Conservation (phyloP, 164 flowering plant species). For the Sextonia rubra region DNA sequence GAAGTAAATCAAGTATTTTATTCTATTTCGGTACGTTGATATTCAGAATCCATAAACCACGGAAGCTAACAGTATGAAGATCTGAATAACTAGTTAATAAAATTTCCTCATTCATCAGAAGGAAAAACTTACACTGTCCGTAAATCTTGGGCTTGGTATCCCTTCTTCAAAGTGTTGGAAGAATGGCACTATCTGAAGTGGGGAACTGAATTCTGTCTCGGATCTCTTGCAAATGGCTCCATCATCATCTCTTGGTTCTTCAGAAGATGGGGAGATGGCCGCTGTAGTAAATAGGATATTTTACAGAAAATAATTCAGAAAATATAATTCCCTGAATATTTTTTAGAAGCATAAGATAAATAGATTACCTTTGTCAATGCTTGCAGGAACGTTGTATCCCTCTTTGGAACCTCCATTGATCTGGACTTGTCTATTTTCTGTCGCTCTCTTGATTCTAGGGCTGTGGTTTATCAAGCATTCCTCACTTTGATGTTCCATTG, state of each 20-base stretch:
- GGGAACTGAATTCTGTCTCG: slow-evolving; percentile 64
- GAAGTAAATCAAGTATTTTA: background rate
- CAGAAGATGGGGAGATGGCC: slow-evolving; percentile 27
- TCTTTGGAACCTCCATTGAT: slow-evolving; percentile 13
- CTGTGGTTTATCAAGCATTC: slow-evolving; percentile 30
- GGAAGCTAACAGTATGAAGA: slow-evolving; percentile 1
- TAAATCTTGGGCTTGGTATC: slow-evolving; percentile 86
- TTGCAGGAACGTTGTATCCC: slow-evolving; percentile 8
- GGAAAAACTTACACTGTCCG: slow-evolving; percentile 82
- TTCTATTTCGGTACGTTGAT: background rate
- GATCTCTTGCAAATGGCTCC: slow-evolving; percentile 26
- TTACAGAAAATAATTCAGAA: background rate
- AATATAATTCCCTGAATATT: background rate
- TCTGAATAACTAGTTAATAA: background rate
- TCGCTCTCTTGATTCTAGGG: slow-evolving; percentile 18
- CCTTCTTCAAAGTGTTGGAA: slow-evolving; percentile 76
- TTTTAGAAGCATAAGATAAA: background rate
- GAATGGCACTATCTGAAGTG: slow-evolving; percentile 69
- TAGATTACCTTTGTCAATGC: slow-evolving; percentile 30
- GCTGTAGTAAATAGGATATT: slow-evolving; percentile 22
- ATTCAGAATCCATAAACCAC: slow-evolving; percentile 8
- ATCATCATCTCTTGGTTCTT: slow-evolving; percentile 28
- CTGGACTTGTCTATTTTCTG: slow-evolving; percentile 19
- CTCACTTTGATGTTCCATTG: slow-evolving; percentile 41
- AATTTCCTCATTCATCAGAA: background rate